Base-by-base conservation (phyloP, 2,329 filamentous ascomycete genomes). In the Penicillium capsulatum region DNA sequence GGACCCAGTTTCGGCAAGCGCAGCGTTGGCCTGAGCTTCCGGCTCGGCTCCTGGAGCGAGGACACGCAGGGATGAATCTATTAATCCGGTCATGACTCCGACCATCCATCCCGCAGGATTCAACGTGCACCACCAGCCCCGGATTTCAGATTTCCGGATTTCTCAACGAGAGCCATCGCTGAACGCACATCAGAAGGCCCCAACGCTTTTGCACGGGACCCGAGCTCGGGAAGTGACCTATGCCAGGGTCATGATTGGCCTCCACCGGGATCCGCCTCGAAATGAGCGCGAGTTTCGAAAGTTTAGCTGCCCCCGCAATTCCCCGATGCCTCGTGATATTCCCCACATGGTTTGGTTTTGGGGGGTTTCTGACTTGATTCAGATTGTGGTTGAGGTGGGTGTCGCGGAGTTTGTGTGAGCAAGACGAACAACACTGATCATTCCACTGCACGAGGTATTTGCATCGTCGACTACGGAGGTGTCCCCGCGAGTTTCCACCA, bases 241-340 rank as follows among this genome's bases (percentile, higher is more conserved):
- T 47, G 36, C 38, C 41, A 44, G 40, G 11, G 15, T 14, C 10
- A 17, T 45, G 44, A 47, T 43, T 47, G 38, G 41, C 15, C 34
- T 40, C 36, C 33, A 30, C 17, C 31, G 24, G 22, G 28, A 4
- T 28, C 11, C 11, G 5, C 26, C 11, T 5, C 5, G 5, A 5
- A 22, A 22, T 22, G 26, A 28, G 11, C 4, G n/a, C 11, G 6
- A n/a, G 10, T 14, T n/a, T n/a, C n/a, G n/a, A 28, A 28, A 28
- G 26, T 28, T 14, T n/a, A 11, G 5, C 35, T 22, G 28, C 30
- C 30, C 37, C 40, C 40, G 40, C 38, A 44, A 44, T 38, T 26
- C 34, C 34, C 36, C 36, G 35, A 43, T 31, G 39, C 35, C 35
- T 42, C 36, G 42, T 46, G 34, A 38, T 44, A n/a, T 31, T 15